Base-by-base conservation (phyloP, 2,329 filamentous ascomycete species). In the Hypoxylon sp. region DNA sequence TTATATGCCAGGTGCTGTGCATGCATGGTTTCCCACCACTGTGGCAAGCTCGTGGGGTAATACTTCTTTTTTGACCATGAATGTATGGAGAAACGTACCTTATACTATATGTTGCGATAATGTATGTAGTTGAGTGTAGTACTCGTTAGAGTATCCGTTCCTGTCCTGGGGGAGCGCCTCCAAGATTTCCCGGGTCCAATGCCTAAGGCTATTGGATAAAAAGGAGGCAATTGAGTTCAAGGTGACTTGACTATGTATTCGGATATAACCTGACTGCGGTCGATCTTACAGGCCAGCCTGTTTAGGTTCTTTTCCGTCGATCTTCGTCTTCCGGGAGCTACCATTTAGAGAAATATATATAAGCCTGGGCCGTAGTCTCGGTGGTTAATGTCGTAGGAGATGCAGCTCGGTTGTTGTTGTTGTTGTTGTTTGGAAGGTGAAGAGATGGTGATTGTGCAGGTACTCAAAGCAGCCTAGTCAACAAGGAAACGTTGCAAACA, bases 211-310 rank as follows among this genome's bases (percentile, higher is more conserved):
- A 46, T 37, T 37, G 53, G 54, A 55, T 63, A 39, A 63, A 59
- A 55, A 48, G 35, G 47, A 26, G 33, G 44, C 19, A 35, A 39
- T 33, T n/a, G 19, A 46, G 63, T 39, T 55, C 35, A 35, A 26
- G 2, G 42, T 53, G 44, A 63, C 19, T 52, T 37, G 51, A 37
- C 24, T 17, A 37, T 46, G 51, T 31, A 55, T 59, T 42, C 39
- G 63, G 54, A 19, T 51, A 61, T 61, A 57, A 55, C 51, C 37
- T 48, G 51, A 58, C 46, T 6, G 26, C 33, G 14, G 53, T 57
- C 48, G 37, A 60, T 26, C 29, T 57, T n/a, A 57, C 65, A 70
- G 68, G 65, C 61, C 61, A 50, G 61, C 61, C 57, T 53, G 64
- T 42, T 61, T 26, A 17, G 42, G 11, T 47, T 51, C 42, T 51